Base-by-base conservation (phyloP, 345 rosid genomes). In the Dipteronia sinensis region DNA sequence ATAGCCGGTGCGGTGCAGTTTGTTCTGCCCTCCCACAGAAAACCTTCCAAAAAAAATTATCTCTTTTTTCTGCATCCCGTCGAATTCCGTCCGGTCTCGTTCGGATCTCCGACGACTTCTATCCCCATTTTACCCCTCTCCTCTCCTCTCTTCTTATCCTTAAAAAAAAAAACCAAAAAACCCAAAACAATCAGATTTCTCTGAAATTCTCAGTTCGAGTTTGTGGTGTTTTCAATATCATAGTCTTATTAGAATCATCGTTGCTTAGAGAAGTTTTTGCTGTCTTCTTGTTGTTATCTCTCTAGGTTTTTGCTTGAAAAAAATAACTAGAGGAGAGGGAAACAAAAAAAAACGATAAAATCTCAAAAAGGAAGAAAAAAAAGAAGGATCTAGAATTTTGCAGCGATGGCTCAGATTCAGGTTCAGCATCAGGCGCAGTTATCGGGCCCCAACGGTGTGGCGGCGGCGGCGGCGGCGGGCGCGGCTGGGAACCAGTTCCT, bases 381-480 rank as follows among this genome's bases (percentile, higher is more conserved):
- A 80, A 23, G 56, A 75, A 78, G 70, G 78, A 80, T 80, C 80
- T 20, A 78, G 73, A 77, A 70, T 66, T 64, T 59, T 34, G 78
- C 56, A 59, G 72, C 46, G 49, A 94, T 94, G 98, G 94, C 95
- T 66, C 98, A 94, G 86, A 79, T 86, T 90, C 97, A 89, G 85
- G 87, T 85, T 72, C 98, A 88, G 80, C 90, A 79, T 72, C 93
- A 80, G 82, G 85, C 80, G 27, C 88, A 68, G 78, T 67, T 79
- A 67, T 81, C 80, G 11, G 73, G 67, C 20, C 85, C 83, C 34
- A 76, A 77, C 80, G 93, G 91, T 65, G 90, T 62, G 7, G 72
- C 85, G 8, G 85, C 73, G 17, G 80, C 76, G 31, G 76, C 86
- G 0, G 88, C 66, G 1, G 49, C 82, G 25, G 76, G 82, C 22